Evolutionary conservation across 805 yeast genomes (phyloP), one percentile per base, ranked within the genome.

Genomic region (Wickerhamiella hasegawae): DNA sequence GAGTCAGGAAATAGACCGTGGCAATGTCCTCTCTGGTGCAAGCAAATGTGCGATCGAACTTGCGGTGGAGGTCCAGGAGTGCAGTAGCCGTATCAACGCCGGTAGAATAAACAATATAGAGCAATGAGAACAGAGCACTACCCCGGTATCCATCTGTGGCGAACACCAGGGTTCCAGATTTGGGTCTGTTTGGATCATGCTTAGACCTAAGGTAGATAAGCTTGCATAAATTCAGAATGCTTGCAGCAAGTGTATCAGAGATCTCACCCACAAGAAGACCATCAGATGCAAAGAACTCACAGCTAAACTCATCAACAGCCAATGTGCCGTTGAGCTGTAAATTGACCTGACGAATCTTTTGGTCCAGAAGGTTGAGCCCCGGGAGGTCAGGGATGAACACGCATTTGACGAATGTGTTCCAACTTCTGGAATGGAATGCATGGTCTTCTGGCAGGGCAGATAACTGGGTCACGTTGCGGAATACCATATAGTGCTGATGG

Each of bases 141-240:
- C 84, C 95, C 0, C 95, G 82, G 54, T 85, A 87, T 0, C 97
- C 97, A 56, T 87, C 95, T 2, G 80, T 69, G 49, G 94, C 83
- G 51, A 73, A 76, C 8, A 85, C 59, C 40, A 85, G 62, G 0
- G 73, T 59, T 3, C 52, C 49, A 1, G 48, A 47, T 11, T 41
- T 40, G 32, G 33, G 22, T 28, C 46, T 45, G 10, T 57, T 51
- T 32, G 63, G 55, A 40, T 8, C 24, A 9, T 8, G 10, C 24
- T 8, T 11, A 11, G 24, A 9, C 24, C 24, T 22, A 9, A 9
- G 10, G 11, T 73, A 73, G 14, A 84, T 57, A 27, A 78, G 57
- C 51, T 78, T 80, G 54, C 90, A 74, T 15, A 78, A 59, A 5
- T 79, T 65, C 18, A 68, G 58, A 31, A 83, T 60, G 45, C 73